phyloP scores from a whole-genome alignment of 495 filamentous ascomycete species.

The Talaromyces trachyspermus region DNA sequence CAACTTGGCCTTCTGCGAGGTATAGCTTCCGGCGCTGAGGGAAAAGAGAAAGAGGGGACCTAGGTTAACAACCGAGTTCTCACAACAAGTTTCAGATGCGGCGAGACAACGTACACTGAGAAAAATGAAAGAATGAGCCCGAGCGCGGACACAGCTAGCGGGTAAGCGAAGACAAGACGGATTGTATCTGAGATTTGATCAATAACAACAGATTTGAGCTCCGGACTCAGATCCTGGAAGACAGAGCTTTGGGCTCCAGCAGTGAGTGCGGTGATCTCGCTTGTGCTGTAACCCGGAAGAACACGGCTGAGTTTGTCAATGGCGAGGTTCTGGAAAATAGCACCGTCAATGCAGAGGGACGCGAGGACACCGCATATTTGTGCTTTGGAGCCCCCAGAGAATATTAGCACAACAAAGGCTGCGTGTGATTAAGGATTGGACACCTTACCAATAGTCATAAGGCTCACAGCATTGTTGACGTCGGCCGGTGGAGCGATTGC shows the following conservation, averaged over 20 bases:
- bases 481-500: constrained; percentile 32
- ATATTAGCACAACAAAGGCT: too few species aligned
- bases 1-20: too few species aligned
- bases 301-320: constrained; percentile 7
- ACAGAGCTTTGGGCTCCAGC: background rate
- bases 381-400: too few species aligned
- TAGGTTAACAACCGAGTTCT: too few species aligned
- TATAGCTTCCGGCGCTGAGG: too few species aligned
- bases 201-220: background rate
- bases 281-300: background rate
- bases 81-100: too few species aligned
- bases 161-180: background rate
- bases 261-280: background rate
- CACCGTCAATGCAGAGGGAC: constrained; percentile 45
- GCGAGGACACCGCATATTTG: too few species aligned
- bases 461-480: constrained; percentile 37
- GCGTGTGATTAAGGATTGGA: too few species aligned
- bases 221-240: background rate
- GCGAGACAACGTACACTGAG: too few species aligned
- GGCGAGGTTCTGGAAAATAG: constrained; percentile 45
- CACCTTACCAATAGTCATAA: constrained; percentile 36
- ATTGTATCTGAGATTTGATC: background rate
- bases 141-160: background rate
- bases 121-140: background rate
- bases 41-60: too few species aligned